A percentile compares a stretch with the other conserved stretches of the same genome.
These are phyloP conservation scores for Scedosporium boydii DNA, from an alignment of 2,329 filamentous ascomycete species.

Conservation along the genomic window DNA sequence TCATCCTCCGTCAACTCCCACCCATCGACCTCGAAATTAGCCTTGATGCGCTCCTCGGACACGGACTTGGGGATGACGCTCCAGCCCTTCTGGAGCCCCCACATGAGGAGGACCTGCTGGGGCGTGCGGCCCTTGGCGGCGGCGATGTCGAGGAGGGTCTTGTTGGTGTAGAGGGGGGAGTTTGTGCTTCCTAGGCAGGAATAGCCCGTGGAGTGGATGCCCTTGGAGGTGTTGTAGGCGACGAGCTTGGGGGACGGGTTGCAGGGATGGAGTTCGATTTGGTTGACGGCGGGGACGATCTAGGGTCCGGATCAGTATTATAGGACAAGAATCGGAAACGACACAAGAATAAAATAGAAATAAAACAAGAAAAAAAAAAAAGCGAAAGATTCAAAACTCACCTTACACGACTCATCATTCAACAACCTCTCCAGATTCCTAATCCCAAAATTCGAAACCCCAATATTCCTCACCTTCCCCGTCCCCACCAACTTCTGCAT, in stretches of 20 bases:
- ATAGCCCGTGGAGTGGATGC: conserved; percentile 67
- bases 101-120: conserved; percentile 70
- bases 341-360: neutral
- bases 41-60: conserved; percentile 61
- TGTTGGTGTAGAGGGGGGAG: conserved; percentile 60
- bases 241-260: conserved; percentile 74
- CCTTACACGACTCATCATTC: conserved; percentile 47
- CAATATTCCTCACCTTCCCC: conserved; percentile 70
- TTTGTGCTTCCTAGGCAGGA: conserved; percentile 63
- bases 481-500: conserved; percentile 59
- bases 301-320: conserved; percentile 20
- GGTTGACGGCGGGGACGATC: conserved; percentile 60
- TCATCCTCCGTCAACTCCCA: conserved; percentile 67
- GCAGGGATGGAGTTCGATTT: conserved; percentile 74
- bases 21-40: conserved; percentile 66
- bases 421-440: conserved; percentile 71
- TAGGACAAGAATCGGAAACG: neutral
- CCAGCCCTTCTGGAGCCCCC: conserved; percentile 73
- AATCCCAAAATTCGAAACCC: conserved; percentile 80
- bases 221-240: conserved; percentile 61
- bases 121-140: conserved; percentile 57
- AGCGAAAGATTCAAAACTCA: neutral
- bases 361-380: too few relatives aligned
- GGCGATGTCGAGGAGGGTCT: conserved; percentile 52
- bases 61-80: conserved; percentile 82